Evolutionary conservation across 1,284 basidiomycete genomes (phyloP), one percentile per base, ranked within the genome.

Genomic region (Fomitopsis palustris): DNA sequence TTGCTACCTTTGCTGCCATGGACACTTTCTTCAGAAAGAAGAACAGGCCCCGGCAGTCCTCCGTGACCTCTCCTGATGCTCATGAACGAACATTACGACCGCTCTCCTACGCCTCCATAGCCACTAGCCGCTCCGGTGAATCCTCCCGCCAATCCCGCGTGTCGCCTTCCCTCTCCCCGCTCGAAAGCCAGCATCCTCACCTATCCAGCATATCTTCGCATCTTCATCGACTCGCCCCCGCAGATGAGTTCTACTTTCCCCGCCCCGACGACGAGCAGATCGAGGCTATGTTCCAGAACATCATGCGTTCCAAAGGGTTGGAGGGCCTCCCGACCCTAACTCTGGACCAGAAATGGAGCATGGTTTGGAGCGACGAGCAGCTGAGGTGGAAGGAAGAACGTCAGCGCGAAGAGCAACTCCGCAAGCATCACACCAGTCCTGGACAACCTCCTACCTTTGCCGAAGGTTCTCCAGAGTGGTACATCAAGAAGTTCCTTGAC

Each of bases 341-440:
- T 0, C 81, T 90, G 31, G 91, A 95, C 54, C 94, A 94, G 72
- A 98, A 98, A 75, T 98, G 96, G 96, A 81, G 83, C 62, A 86
- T 98, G 69, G 91, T 98, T 10, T 86, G 91, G 72, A 93, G 88
- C 64, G 90, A 93, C 66, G 89, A 91, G 67, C 87, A 90, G 57
- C 81, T 90, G 59, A 85, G 90, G 43, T 94, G 88, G 86, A 88
- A 85, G 66, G 86, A 90, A 54, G 86, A 86, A 65, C 83, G 79
- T 65, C 78, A 74, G 54, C 78, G 81, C 63, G 82, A 85, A 64
- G 83, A 87, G 64, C 81, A 83, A 67, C 78, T 78, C 41, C 83
- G 80, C 66, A 86, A 80, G 69, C 84, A 86, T 65, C 74, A 72
- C 21, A 85, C 88, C 59, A 31, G 16, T 17, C 68, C 78, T 3